phyloP scores from a whole-genome alignment of 176 grass and related monocot genomes.

The Poa annua region DNA sequence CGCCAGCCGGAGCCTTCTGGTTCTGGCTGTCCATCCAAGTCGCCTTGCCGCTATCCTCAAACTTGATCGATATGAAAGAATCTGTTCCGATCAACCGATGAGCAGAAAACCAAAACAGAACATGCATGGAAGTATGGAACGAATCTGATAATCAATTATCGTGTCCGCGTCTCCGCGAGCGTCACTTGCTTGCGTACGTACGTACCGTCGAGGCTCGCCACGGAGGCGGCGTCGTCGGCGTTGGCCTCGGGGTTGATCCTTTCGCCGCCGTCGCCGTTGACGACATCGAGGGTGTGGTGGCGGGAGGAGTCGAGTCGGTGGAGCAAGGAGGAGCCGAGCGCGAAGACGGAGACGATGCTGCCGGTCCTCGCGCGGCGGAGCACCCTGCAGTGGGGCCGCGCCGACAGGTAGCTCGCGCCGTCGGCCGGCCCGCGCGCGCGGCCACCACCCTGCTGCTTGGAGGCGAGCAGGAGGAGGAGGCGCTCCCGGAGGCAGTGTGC shows the following conservation, averaged over 20 bases:
- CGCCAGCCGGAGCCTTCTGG: neutral
- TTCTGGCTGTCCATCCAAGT: constrained; percentile 56
- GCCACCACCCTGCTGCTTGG: constrained; percentile 4
- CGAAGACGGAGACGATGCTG: constrained; percentile 55
- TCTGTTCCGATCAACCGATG: constrained; percentile 41
- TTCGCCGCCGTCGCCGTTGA: neutral
- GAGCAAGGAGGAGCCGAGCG: constrained; percentile 69
- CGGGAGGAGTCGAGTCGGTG: constrained; percentile 70
- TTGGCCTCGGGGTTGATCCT: neutral
- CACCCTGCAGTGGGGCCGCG: constrained; percentile 29
- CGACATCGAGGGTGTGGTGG: constrained; percentile 16
- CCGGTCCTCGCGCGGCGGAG: constrained; percentile 41
- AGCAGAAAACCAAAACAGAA: neutral
- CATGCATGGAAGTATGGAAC: neutral
- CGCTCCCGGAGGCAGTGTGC: constrained; percentile 78
- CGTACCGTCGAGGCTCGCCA: constrained; percentile 76
- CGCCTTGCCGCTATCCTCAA: constrained; percentile 88
- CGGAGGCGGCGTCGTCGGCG: constrained; percentile 40
- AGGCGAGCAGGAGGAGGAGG: constrained; percentile 68
- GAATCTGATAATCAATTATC: neutral
- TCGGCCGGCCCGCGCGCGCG: neutral
- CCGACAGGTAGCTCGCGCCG: neutral
- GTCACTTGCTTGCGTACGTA: neutral
- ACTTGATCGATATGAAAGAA: constrained; percentile 98
- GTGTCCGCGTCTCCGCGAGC: neutral